A percentile compares a stretch with the other conserved stretches of the same genome.
phyloP scores from a whole-genome alignment of 345 rosid genomes.

The Heritiera littoralis region DNA sequence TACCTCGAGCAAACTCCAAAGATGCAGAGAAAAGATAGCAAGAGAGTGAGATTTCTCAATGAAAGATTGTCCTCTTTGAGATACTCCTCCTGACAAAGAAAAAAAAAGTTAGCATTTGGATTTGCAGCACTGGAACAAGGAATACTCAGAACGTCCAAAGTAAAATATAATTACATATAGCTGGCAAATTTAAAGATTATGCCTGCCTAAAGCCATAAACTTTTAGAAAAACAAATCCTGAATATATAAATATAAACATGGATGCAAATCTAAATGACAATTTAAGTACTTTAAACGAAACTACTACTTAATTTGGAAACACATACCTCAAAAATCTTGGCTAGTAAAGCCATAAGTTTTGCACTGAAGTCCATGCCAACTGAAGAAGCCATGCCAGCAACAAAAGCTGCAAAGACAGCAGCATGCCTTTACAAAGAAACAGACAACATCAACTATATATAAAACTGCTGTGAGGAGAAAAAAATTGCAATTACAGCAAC shows the following conservation, averaged over 20 bases:
- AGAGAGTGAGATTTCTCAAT: slow-evolving; percentile 74
- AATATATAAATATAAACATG: neutral
- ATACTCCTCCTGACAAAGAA: slow-evolving; percentile 68
- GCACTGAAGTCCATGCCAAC: slow-evolving; percentile 92
- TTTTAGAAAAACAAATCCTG: neutral
- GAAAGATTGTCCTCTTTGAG: slow-evolving; percentile 76
- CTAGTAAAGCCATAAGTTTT: slow-evolving; percentile 77
- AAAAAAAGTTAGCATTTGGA: neutral
- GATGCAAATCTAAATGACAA: neutral
- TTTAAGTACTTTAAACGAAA: neutral
- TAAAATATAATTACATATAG: neutral
- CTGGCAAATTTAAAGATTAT: neutral
- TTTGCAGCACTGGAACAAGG: too few species aligned
- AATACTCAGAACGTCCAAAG: neutral
- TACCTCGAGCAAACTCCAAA: slow-evolving; percentile 93
- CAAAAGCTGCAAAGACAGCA: slow-evolving; percentile 82
- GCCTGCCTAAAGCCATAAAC: neutral
- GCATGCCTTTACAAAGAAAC: slow-evolving; percentile 59
- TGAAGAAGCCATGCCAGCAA: slow-evolving; percentile 84
- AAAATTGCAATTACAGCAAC: neutral
- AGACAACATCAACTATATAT: slow-evolving; percentile 15
- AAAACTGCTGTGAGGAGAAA: neutral
- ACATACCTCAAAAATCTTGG: slow-evolving; percentile 73
- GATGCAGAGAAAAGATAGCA: slow-evolving; percentile 69
- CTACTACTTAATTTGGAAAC: slow-evolving; percentile 4